phyloP scores from a whole-genome alignment of 1,284 basidiomycete species.

The Cryptococcus hybrid region DNA sequence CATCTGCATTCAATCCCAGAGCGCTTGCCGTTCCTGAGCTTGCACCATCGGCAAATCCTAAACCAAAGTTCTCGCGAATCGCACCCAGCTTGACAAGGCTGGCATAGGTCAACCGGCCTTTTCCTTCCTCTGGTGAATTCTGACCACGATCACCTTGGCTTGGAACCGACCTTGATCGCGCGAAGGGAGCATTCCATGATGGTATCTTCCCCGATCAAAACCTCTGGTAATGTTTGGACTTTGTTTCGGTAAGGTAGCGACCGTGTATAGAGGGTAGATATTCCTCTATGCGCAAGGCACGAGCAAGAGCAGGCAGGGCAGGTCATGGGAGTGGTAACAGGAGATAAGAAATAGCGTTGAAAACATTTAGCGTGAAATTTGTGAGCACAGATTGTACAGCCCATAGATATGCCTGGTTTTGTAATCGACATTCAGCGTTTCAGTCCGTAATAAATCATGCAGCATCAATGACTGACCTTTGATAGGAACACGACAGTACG shows the following conservation, averaged over 20 bases:
- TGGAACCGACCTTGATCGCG: no score
- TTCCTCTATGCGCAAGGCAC: constrained; percentile 24
- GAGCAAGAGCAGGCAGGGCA: constrained; percentile 41
- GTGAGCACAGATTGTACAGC: constrained; percentile 65
- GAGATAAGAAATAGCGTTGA: constrained; percentile 20
- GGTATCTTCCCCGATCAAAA: not conserved
- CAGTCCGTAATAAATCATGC: not conserved
- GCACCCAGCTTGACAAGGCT: constrained; percentile 15
- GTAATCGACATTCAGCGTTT: not conserved
- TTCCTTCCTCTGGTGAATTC: not conserved
- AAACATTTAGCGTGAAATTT: constrained; percentile 63
- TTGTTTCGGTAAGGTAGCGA: not conserved
- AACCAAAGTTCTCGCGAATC: constrained; percentile 11
- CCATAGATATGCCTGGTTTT: constrained; percentile 63
- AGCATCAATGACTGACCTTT: constrained; percentile 58
- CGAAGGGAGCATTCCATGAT: no score
- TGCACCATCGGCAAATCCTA: not conserved
- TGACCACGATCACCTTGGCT: not conserved
- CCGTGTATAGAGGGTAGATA: constrained; percentile 19
- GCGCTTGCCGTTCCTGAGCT: not conserved
- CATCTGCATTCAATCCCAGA: constrained; percentile 10
- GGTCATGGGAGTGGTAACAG: constrained; percentile 10
- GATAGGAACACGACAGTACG: constrained; percentile 72
- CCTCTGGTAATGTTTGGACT: no score
- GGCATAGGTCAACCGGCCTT: constrained; percentile 12